Base-by-base conservation (phyloP, 129 eudicot genomes). In the Mikania micrantha region DNA sequence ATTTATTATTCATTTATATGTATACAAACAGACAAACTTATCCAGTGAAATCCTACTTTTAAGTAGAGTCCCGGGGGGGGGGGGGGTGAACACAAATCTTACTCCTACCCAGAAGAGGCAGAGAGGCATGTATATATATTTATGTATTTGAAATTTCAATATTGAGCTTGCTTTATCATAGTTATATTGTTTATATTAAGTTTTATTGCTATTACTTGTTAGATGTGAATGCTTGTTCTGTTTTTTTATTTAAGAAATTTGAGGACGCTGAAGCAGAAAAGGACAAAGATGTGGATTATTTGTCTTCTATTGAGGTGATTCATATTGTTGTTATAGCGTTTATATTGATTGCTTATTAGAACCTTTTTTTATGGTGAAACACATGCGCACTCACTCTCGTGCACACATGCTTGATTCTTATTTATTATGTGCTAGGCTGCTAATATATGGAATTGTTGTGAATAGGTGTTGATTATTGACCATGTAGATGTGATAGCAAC, bases 401-500 rank as follows among this genome's bases (percentile, higher is more conserved):
- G 28, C 49, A 68, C 60, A 48, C 58, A 25, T 0, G 1, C 42
- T 45, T 47, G 12, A 70, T 19, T 54, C 32, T 27, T 64, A 41
- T 24, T 70, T 11, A 38, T 35, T 63, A 45, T 39, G 15, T 31
- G 38, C 41, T 53, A 63, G 20, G 28, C 29, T 45, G 53, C 63
- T 65, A 67, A 69, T 35, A 56, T 73, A 70, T 36, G 48, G 64
- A 24, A 61, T 67, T 77, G 5, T 36, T 66, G 69, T 74, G 68
- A 41, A 45, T 85, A 93, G 98, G 82, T 94, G 70, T 74, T 89
- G 80, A 74, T 94, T 69, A 78, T 94, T 66, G 99, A 94, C 66
- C 99, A 94, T 81, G 90, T 95, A 53, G 99, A 94, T 86, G 86
- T 89, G 22, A 73, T 94, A 77, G 68, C 88, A 38, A 94, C 86